Evolutionary conservation across 108 stramenopile genomes (phyloP), one percentile per base, ranked within the genome.

Genomic region (Epipyxis sp.): DNA sequence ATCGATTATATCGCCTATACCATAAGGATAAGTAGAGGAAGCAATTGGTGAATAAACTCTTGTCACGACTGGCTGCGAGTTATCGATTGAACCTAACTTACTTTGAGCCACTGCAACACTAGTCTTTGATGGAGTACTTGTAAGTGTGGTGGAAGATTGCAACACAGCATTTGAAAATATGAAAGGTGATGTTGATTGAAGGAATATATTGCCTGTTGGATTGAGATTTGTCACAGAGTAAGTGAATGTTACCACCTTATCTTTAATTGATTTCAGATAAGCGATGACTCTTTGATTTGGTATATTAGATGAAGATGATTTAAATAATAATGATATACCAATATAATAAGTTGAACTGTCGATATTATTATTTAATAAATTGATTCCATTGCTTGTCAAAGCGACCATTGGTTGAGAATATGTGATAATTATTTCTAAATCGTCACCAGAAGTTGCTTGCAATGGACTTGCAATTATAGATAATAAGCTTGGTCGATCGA

Each of bases 1-100:
- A 32, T 57, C 16, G 25, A 74, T 27, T 42, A 35, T 42, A 37
- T 74, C 71, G 50, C 71, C 71, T 32, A 74, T 42, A 25, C 54
- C 54, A 37, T 37, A 68, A 13, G 41, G 25, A 25, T 57, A 57
- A 16, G 61, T 32, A 16, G 61, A 35, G 30, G 3, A 32, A 16
- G 61, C 3, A 32, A 32, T 3, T 16, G 3, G 54, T 25, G 54
- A 57, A 16, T 16, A 57, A 16, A 57, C 54, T 25, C 20, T 20
- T 25, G 25, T 16, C 54, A 57, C 54, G 20, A 57, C 54, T 16
- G 54, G 54, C 54, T 20, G 54, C 20, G 16, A 20, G 54, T 25
- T 16, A 16, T 20, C 54, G 20, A 57, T 25, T 16, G 54, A 16
- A 25, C 54, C 54, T 16, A 57, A 16, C 20, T 20, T 25, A 25